Evolutionary conservation across 2,329 filamentous ascomycete species (phyloP), one percentile per base, ranked within the genome.

Genomic region (Microsporum audouinii): DNA sequence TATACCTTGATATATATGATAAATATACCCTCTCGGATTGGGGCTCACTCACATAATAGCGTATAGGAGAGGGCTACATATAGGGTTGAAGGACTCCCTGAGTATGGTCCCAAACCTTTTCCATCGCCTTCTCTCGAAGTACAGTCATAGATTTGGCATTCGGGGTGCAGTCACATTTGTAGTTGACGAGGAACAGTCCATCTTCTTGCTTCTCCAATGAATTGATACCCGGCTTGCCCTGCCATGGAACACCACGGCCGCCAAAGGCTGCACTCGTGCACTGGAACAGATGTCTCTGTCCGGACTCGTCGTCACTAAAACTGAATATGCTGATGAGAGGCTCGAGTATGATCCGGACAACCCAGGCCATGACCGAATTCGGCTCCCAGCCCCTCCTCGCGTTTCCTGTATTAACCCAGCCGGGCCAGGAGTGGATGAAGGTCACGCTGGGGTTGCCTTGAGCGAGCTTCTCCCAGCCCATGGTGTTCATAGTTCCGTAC

Each of bases 391-490:
- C 45, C 27, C 45, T 51, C 27, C 45, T 51, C 27, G 14, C 45
- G 31, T 51, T 51, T 3, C 72, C 72, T 6, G 73, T 76, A 57
- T 67, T 69, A 53, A 76, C 73, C 60, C 60, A 67, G 0, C 73
- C 73, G 1, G 75, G 73, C 61, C 65, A 70, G 1, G 70, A 68
- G 64, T 77, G 73, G 31, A 76, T 68, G 63, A 75, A 75, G 0
- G 68, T 69, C 3, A 76, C 65, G 23, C 63, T 31, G 1, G 64
- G 64, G 60, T 75, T 72, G 1, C 69, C 69, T 14, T 63, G 61
- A 7, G 73, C 72, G 27, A 76, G 63, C 43, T 67, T 66, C 34
- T 75, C 72, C 61, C 75, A 45, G 6, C 64, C 63, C 8, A 69
- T 53, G 12, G 73, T 73, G 62, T 69, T 69, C 70, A 75, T 68